phyloP scores from a whole-genome alignment of 148 eudicot genomes.

The Camellia granthamiana region DNA sequence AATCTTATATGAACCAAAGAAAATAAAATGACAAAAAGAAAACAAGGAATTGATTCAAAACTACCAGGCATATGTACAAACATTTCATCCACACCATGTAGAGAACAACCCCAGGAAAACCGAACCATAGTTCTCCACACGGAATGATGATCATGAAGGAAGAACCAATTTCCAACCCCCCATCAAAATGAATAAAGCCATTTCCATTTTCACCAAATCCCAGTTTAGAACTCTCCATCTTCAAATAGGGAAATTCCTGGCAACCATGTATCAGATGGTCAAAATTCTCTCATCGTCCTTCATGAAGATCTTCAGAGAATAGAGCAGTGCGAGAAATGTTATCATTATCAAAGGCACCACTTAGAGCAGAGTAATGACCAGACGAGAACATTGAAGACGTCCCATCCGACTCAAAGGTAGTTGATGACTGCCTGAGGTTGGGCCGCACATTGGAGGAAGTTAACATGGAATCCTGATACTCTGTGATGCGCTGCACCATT shows the following conservation, averaged over 20 bases:
- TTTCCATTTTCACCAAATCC: conserved; percentile 12
- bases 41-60: not conserved
- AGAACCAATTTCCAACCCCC: not conserved
- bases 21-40: no score
- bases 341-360: conserved; percentile 72
- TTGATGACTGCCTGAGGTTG: conserved; percentile 64
- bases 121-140: conserved; percentile 4
- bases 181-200: not conserved
- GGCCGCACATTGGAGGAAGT: conserved; percentile 43
- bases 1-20: no score
- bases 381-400: conserved; percentile 92
- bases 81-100: conserved; percentile 12
- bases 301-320: conserved; percentile 92
- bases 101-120: not conserved
- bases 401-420: conserved; percentile 88
- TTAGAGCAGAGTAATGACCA: conserved; percentile 81
- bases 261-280: not conserved
- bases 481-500: conserved; percentile 82
- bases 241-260: not conserved
- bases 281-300: conserved; percentile 58
- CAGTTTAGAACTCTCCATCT: not conserved
- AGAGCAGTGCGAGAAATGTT: conserved; percentile 58
- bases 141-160: not conserved
- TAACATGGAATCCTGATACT: conserved; percentile 58
- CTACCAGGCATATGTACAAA: conserved; percentile 20